Percentiles rank a stretch among this genome's conserved stretches.
Conservation (phyloP, 306 rosid genomes). For the Astragalus glycyphyllos region DNA sequence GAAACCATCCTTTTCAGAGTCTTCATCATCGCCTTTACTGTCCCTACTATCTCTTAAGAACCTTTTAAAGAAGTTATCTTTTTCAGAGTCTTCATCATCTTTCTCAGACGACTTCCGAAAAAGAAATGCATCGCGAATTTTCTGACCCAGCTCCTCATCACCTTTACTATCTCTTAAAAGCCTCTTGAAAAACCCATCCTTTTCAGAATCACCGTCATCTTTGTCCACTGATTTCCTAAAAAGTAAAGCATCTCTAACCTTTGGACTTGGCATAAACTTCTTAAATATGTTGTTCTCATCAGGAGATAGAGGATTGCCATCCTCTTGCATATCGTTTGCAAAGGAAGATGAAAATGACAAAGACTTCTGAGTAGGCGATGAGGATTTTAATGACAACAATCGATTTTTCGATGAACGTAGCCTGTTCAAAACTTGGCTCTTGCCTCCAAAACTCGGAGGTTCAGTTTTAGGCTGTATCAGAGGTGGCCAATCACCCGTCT, state of each 20-base stretch:
- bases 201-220: slow-evolving; percentile 84
- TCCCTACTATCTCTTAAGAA: slow-evolving; percentile 79
- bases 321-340: slow-evolving; percentile 65
- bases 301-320: slow-evolving; percentile 60
- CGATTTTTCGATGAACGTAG: slow-evolving; percentile 82
- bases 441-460: slow-evolving; percentile 67
- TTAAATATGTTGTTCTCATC: slow-evolving; percentile 86
- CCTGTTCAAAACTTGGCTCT: slow-evolving; percentile 82
- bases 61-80: slow-evolving; percentile 86
- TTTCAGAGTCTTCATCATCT: slow-evolving; percentile 76
- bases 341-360: slow-evolving; percentile 69
- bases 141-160: slow-evolving; percentile 78
- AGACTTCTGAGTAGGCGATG: slow-evolving; percentile 77
- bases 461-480: slow-evolving; percentile 66
- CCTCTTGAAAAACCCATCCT: slow-evolving; percentile 97
- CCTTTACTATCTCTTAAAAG: slow-evolving; percentile 84
- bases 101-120: slow-evolving; percentile 86
- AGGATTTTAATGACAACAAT: slow-evolving; percentile 72
- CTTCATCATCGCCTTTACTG: slow-evolving; percentile 51
- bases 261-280: slow-evolving; percentile 85
- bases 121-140: slow-evolving; percentile 75
- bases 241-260: slow-evolving; percentile 88
- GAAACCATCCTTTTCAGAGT: slow-evolving; percentile 86
- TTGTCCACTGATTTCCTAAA: slow-evolving; percentile 90
- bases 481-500: slow-evolving; percentile 95